Conservation (phyloP, 1,284 basidiomycete species). For the Schizophyllum commune region DNA sequence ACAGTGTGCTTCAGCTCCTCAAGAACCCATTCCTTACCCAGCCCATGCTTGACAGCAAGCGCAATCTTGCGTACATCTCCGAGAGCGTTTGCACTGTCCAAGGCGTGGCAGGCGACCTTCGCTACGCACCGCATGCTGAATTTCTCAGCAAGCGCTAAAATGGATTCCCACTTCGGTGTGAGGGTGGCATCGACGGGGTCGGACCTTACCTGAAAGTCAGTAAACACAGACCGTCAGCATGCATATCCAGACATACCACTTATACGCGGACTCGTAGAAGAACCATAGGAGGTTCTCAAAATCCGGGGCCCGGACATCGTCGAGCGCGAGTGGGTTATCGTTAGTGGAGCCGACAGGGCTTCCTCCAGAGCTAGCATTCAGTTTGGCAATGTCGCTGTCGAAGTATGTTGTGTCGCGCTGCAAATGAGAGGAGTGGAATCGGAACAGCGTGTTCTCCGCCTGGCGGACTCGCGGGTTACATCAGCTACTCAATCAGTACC, state of each 20-base stretch:
- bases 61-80: background rate
- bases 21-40: background rate
- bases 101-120: background rate
- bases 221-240: background rate
- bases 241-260: background rate
- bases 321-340: constrained; percentile 42
- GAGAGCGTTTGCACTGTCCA: background rate
- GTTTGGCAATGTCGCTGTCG: background rate
- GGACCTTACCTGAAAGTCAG: background rate
- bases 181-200: background rate
- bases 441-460: background rate
- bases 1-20: background rate
- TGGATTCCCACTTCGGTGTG: background rate
- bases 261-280: constrained; percentile 33
- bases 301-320: constrained; percentile 37
- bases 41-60: background rate
- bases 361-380: background rate
- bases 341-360: constrained; percentile 18
- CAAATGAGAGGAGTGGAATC: background rate
- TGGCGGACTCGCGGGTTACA: background rate
- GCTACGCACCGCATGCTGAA: background rate
- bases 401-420: background rate
- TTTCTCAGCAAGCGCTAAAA: background rate
- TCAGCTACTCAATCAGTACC: background rate
- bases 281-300: constrained; percentile 60